Evolutionary conservation across 371 early-diverging fungal species (phyloP).

Genomic region (Furculomyces boomerangus): DNA sequence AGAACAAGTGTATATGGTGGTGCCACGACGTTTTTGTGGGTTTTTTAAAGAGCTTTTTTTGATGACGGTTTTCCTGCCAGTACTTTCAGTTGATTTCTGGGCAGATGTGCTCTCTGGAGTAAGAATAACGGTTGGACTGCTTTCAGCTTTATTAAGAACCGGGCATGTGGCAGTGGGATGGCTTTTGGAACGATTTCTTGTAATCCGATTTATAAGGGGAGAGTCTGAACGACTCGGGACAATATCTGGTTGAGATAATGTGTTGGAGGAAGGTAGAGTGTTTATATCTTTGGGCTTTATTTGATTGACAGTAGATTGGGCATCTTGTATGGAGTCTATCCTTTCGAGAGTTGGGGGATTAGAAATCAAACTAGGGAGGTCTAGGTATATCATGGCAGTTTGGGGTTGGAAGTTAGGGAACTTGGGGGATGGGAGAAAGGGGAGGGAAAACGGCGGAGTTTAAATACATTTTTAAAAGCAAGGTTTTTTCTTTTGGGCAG

Average conservation of each 20-base stretch:
- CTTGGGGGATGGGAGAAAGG: not conserved
- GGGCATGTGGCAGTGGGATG: too few species aligned
- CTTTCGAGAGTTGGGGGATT: not conserved
- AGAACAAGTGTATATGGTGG: not conserved
- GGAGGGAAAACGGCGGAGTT: not conserved
- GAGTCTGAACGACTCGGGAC: too few species aligned
- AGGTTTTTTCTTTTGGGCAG: not conserved
- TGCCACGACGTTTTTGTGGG: not conserved
- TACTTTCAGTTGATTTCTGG: too few species aligned
- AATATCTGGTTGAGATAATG: not conserved
- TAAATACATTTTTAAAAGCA: not conserved
- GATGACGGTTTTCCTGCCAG: not conserved
- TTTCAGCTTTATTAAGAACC: too few species aligned
- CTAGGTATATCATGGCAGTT: not conserved
- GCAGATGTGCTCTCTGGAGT: not conserved
- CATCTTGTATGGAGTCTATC: not conserved
- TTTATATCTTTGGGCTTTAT: not conserved
- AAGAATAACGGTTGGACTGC: not conserved
- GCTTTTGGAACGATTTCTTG: too few species aligned
- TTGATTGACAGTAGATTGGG: not conserved
- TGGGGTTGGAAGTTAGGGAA: not conserved
- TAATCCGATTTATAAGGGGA: too few species aligned
- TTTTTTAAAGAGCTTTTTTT: not conserved
- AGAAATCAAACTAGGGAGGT: not conserved
- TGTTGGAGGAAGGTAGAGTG: not conserved